These are phyloP conservation scores for Ganoderma meredithae DNA, from an alignment of 1,284 basidiomycete genomes.

Conservation along the genomic window DNA sequence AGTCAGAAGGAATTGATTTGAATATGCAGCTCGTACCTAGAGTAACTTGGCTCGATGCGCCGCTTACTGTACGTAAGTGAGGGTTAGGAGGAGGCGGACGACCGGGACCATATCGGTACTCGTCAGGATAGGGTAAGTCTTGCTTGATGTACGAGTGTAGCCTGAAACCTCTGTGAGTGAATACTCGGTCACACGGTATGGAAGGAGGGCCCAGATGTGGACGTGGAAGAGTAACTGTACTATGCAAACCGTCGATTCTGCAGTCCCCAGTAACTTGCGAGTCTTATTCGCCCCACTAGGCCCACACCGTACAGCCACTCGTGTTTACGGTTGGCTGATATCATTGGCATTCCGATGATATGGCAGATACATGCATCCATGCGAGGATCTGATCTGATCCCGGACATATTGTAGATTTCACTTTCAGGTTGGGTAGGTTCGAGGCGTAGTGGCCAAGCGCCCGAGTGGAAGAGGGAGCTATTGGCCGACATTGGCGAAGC, in stretches of 20 bases:
- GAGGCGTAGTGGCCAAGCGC: neutral
- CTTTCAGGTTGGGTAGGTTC: neutral
- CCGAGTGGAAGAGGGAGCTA: neutral
- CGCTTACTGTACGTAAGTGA: conserved; percentile 41
- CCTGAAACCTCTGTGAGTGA: conserved; percentile 44
- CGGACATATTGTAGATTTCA: neutral
- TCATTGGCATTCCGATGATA: neutral
- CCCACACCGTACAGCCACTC: conserved; percentile 1
- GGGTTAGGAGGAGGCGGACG: conserved; percentile 63
- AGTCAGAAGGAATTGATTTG: neutral
- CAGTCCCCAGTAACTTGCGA: neutral
- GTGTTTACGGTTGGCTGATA: neutral
- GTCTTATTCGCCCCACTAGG: neutral
- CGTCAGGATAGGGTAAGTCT: conserved; percentile 70
- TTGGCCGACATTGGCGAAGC: neutral
- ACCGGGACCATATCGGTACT: conserved; percentile 72
- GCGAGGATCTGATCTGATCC: neutral
- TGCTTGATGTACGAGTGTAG: conserved; percentile 69
- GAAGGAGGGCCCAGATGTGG: neutral
- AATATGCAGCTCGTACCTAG: conserved; percentile 19
- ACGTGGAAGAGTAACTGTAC: neutral
- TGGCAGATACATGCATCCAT: neutral
- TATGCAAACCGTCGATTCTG: neutral
- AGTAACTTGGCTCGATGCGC: conserved; percentile 23
- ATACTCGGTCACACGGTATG: too few species aligned